Percentiles rank a stretch among this genome's conserved stretches.
Evolutionary conservation across 768 basidiomycete genomes (phyloP).

Genomic region (Boletus sp.): DNA sequence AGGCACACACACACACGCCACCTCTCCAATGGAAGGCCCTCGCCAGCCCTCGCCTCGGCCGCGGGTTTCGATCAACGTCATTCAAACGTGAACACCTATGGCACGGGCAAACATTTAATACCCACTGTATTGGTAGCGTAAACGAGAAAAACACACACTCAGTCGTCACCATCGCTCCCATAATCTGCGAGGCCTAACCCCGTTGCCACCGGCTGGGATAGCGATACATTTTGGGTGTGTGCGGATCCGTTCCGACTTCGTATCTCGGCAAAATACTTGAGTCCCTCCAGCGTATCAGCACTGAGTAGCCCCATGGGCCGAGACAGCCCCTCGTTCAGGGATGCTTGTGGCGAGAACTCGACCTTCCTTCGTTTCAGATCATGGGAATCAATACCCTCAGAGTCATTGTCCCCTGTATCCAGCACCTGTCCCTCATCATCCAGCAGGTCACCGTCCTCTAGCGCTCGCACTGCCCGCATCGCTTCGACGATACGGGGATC

Average conservation of each 20-base stretch:
- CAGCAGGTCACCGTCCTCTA: conserved; percentile 72
- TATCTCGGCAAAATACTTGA: conserved; percentile 90
- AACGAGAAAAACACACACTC: conserved; percentile 9
- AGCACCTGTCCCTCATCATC: conserved; percentile 36
- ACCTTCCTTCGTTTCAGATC: conserved; percentile 36
- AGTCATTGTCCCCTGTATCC: conserved; percentile 32
- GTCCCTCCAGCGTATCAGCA: conserved; percentile 81
- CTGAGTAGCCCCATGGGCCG: conserved; percentile 63
- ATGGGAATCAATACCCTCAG: conserved; percentile 35
- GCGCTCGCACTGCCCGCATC: conserved; percentile 76
- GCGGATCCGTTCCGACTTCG: conserved; percentile 56
- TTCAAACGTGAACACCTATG: conserved; percentile 3
- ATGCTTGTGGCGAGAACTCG: conserved; percentile 26
- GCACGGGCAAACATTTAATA: conserved; percentile 1
- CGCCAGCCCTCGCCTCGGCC: not conserved
- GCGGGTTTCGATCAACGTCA: not conserved
- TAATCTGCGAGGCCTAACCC: conserved; percentile 70
- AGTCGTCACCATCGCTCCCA: conserved; percentile 69
- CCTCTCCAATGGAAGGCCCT: not conserved
- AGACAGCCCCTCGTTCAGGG: conserved; percentile 31
- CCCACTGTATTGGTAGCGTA: not conserved
- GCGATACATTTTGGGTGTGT: conserved; percentile 19
- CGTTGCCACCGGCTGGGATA: conserved; percentile 31
- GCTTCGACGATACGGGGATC: conserved; percentile 89
- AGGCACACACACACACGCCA: conserved; percentile 14